Conservation (phyloP, 2,329 filamentous ascomycete species). For the Rasamsonia emersonii region DNA sequence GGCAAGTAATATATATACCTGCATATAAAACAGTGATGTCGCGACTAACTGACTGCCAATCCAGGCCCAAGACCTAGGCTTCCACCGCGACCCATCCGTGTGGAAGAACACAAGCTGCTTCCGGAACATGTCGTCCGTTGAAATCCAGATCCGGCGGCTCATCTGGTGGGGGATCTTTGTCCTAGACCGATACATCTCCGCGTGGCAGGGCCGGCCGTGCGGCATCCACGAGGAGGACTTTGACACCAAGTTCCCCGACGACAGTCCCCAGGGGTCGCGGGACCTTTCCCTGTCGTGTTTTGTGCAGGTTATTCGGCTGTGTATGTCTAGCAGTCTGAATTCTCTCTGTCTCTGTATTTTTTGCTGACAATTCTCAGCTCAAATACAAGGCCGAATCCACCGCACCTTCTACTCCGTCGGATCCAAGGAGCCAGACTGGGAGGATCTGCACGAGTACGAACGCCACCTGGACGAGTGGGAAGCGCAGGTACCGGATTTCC, state of each 20-base stretch:
- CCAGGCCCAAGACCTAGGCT: slow-evolving; percentile 7
- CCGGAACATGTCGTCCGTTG: slow-evolving; percentile 8
- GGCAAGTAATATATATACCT: neutral
- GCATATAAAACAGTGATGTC: no score
- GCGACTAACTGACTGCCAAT: no score
- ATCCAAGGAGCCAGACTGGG: slow-evolving; percentile 2
- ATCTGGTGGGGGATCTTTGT: slow-evolving; percentile 10
- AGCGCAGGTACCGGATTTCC: slow-evolving; percentile 2
- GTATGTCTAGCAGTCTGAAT: slow-evolving; percentile 1
- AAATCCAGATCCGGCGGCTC: slow-evolving; percentile 8
- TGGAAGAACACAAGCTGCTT: slow-evolving; percentile 9
- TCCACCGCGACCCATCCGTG: slow-evolving; percentile 8
- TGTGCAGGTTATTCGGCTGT: slow-evolving; percentile 5
- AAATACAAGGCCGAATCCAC: slow-evolving; percentile 9
- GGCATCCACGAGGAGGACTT: slow-evolving; percentile 9
- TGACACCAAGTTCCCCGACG: slow-evolving; percentile 8
- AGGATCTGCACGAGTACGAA: slow-evolving; percentile 4
- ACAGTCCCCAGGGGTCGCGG: slow-evolving; percentile 3
- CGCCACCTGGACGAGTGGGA: slow-evolving; percentile 4
- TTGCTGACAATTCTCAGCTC: slow-evolving; percentile 2
- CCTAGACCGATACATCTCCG: slow-evolving; percentile 9
- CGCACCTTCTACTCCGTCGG: slow-evolving; percentile 8
- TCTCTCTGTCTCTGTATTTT: neutral
- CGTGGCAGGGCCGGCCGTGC: slow-evolving; percentile 9
- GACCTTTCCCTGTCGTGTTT: slow-evolving; percentile 7